A percentile compares a stretch with the other conserved stretches of the same genome.
These are phyloP conservation scores for Balakata baccata DNA, from an alignment of 345 rosid genomes.

Conservation along the genomic window DNA sequence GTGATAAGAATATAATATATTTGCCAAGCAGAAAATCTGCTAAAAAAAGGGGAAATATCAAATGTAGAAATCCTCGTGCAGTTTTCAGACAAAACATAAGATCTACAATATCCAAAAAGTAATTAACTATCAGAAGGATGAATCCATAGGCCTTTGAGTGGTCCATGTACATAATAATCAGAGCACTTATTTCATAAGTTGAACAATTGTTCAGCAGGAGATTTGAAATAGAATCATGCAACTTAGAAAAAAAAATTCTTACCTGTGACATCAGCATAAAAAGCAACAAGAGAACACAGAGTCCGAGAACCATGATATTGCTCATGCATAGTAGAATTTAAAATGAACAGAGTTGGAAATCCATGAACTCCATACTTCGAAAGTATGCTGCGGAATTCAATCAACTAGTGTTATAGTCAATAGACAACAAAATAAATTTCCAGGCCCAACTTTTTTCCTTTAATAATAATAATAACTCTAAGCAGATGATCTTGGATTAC, in stretches of 20 bases:
- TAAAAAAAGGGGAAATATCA: background rate
- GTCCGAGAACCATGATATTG: conserved; percentile 66
- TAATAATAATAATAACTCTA: background rate
- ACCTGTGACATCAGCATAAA: conserved; percentile 74
- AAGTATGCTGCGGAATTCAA: conserved; percentile 59
- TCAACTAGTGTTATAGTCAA: conserved; percentile 6
- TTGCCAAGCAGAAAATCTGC: background rate
- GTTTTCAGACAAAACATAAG: background rate
- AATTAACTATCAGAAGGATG: background rate
- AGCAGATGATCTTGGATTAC: conserved; percentile 17
- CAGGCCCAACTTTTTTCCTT: background rate
- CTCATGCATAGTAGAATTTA: conserved; percentile 72
- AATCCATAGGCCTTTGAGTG: background rate
- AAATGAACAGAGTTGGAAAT: conserved; percentile 74
- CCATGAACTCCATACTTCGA: conserved; percentile 97
- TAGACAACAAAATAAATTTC: conserved; percentile 4
- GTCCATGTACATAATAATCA: too few relatives aligned
- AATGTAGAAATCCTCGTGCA: background rate
- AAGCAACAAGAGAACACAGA: conserved; percentile 65
- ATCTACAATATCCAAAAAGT: background rate
- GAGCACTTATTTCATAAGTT: background rate
- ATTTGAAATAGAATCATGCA: background rate
- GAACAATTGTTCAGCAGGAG: background rate
- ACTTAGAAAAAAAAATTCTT: conserved; percentile 19
- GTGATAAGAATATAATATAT: background rate